phyloP scores from a whole-genome alignment of 225 moss, liverwort and hornwort species.

The Polytrichum formosum region DNA sequence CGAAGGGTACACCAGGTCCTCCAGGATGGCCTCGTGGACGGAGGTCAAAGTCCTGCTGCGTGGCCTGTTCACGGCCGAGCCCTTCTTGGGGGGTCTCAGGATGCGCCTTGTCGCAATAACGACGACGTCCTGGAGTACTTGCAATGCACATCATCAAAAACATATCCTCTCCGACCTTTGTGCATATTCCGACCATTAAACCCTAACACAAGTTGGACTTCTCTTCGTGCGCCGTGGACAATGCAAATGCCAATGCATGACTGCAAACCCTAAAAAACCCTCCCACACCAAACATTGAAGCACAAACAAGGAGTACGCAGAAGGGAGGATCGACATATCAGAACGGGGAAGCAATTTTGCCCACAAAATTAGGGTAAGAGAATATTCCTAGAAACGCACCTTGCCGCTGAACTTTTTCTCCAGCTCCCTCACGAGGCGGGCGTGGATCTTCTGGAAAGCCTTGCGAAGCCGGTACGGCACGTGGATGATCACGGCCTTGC shows the following conservation, averaged over 20 bases:
- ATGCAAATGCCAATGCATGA: too few relatives aligned
- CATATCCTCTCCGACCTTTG: too few relatives aligned
- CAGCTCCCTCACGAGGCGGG: conserved; percentile 84
- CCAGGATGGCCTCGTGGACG: conserved; percentile 92
- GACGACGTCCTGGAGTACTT: conserved; percentile 70
- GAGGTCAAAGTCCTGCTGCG: conserved; percentile 93
- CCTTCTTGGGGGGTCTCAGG: conserved; percentile 90
- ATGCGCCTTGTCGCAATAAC: conserved; percentile 89
- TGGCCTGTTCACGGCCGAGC: conserved; percentile 77
- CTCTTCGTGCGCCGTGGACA: too few relatives aligned
- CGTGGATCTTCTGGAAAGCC: conserved; percentile 96
- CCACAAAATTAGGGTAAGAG: too few relatives aligned
- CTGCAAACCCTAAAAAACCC: too few relatives aligned
- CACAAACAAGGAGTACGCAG: background rate
- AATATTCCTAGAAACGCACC: conserved; percentile 17
- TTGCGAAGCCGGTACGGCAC: conserved; percentile 90
- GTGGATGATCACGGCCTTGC: conserved; percentile 89
- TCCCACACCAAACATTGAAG: too few relatives aligned
- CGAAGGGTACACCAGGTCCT: conserved; percentile 85
- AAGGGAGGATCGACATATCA: background rate
- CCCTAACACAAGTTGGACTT: too few relatives aligned
- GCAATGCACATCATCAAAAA: background rate
- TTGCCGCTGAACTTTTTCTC: conserved; percentile 99
- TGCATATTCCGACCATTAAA: too few relatives aligned
- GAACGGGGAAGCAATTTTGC: too few relatives aligned